Conservation (phyloP, 2,329 filamentous ascomycete species). For the Calonectria crousiana region DNA sequence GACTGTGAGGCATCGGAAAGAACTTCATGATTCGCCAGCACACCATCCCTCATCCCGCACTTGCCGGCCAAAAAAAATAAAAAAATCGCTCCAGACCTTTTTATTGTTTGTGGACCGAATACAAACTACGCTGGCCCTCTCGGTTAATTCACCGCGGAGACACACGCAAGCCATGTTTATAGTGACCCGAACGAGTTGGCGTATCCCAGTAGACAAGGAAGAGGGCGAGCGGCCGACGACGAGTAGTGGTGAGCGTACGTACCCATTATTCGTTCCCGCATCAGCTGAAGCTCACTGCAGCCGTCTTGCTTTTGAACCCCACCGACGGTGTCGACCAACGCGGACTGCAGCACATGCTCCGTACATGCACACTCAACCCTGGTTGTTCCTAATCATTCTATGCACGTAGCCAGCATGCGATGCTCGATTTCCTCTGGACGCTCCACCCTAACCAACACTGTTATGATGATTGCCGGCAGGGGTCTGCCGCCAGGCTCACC, state of each 20-base stretch:
- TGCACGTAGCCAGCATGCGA: background rate
- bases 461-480: slow-evolving; percentile 1
- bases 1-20: slow-evolving; percentile 8
- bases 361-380: background rate
- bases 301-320: slow-evolving; percentile 27
- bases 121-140: background rate
- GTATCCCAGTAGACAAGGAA: slow-evolving; percentile 13
- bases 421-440: slow-evolving; percentile 25
- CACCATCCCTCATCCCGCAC: background rate
- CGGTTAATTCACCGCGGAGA: slow-evolving; percentile 34
- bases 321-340: slow-evolving; percentile 24
- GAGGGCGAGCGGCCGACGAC: slow-evolving; percentile 2
- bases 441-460: slow-evolving; percentile 13
- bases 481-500: slow-evolving; percentile 18
- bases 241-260: background rate
- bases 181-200: slow-evolving; percentile 13
- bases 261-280: background rate
- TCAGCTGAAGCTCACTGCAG: slow-evolving; percentile 30
- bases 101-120: background rate
- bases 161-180: slow-evolving; percentile 16
- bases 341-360: background rate
- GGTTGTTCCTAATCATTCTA: slow-evolving; percentile 3
- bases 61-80: slow-evolving; percentile 1
- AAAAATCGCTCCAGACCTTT: background rate
- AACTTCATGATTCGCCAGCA: slow-evolving; percentile 2